Conservation (phyloP, 75 land plant genomes). For the Gnetum montanum region DNA sequence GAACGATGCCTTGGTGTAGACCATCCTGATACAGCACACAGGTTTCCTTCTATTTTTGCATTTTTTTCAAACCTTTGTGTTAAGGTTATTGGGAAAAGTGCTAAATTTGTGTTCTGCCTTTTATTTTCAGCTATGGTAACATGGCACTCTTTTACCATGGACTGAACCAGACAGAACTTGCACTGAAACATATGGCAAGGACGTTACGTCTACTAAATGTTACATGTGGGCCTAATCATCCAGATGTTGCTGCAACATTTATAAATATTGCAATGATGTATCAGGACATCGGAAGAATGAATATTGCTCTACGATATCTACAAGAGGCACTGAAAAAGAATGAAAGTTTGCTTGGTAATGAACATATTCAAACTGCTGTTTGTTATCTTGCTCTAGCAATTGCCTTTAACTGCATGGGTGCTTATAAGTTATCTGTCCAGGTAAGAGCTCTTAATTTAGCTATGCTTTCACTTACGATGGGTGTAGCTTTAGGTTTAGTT, state of each 20-base stretch:
- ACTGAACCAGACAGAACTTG: conserved; percentile 91
- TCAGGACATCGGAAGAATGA: conserved; percentile 92
- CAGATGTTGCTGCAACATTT: conserved; percentile 95
- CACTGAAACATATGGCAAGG: conserved; percentile 90
- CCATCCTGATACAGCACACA: conserved; percentile 99
- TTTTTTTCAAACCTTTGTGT: background rate
- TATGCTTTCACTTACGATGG: too few species aligned
- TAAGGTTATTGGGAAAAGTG: background rate
- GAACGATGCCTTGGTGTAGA: conserved; percentile 95
- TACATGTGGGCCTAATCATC: conserved; percentile 95
- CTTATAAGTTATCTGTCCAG: conserved; percentile 91
- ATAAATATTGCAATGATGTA: conserved; percentile 99
- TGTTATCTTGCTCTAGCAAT: conserved; percentile 99
- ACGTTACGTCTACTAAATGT: conserved; percentile 71
- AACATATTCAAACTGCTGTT: conserved; percentile 97
- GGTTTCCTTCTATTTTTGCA: conserved; percentile 22
- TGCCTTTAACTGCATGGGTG: conserved; percentile 98
- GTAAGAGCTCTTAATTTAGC: too few species aligned
- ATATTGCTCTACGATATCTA: conserved; percentile 83
- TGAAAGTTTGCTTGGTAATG: conserved; percentile 82
- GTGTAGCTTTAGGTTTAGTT: background rate
- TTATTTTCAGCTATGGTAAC: conserved; percentile 79
- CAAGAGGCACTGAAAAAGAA: conserved; percentile 96
- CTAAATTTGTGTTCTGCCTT: background rate
- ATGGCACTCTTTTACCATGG: conserved; percentile 99